Evolutionary conservation across 805 yeast genomes (phyloP).

Genomic region (Saccharomycopsis malanga): DNA sequence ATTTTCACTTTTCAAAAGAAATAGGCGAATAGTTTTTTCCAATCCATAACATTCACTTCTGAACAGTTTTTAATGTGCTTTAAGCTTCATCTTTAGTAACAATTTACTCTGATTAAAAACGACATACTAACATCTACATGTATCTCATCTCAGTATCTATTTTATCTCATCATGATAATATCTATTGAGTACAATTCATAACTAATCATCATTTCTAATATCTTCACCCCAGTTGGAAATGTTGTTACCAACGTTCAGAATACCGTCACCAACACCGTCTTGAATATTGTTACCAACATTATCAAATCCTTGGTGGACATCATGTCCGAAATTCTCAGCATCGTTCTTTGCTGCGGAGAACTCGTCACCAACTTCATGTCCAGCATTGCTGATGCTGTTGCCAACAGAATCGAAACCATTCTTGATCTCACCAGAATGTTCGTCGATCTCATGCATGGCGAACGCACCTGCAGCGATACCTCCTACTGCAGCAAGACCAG

Average conservation of each 20-base stretch:
- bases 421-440: constrained; percentile 10
- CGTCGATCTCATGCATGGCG: constrained; percentile 15
- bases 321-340: constrained; percentile 15
- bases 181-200: too few relatives aligned
- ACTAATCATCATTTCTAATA: constrained; percentile 5
- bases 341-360: constrained; percentile 15
- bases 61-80: too few relatives aligned
- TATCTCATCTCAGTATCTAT: too few relatives aligned
- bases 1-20: too few relatives aligned
- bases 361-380: constrained; percentile 6
- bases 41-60: too few relatives aligned
- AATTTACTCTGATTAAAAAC: too few relatives aligned
- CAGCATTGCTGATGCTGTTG: neutral
- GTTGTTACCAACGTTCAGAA: constrained; percentile 14
- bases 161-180: too few relatives aligned
- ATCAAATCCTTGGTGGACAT: constrained; percentile 18
- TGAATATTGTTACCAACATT: constrained; percentile 17
- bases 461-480: constrained; percentile 17
- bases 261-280: constrained; percentile 11
- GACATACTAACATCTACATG: too few relatives aligned
- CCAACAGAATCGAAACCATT: constrained; percentile 4
- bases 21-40: too few relatives aligned
- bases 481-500: constrained; percentile 19
- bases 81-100: too few relatives aligned
- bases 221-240: constrained; percentile 14